Base-by-base conservation (phyloP, 345 rosid genomes). In the Cardamine resedifolia region DNA sequence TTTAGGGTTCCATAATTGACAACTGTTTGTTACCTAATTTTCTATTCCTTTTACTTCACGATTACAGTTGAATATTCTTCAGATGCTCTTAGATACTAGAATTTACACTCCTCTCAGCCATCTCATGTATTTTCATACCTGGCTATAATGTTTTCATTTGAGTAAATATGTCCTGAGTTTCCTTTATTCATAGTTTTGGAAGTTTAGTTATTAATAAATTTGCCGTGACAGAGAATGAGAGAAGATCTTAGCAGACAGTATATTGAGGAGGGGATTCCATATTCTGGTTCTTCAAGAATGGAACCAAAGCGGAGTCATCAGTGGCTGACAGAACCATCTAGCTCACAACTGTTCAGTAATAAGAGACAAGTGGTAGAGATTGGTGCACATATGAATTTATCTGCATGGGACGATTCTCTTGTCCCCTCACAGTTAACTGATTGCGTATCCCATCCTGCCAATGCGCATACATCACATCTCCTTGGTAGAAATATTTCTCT, bases 331-430 rank as follows among this genome's bases (percentile, higher is more conserved):
- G 84, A 82, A 79, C 64, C 83, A 53, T 74, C 81, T 30, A 88
- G 77, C 52, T 71, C 89, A 1, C 85, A 87, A 76, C 64, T 84
- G 30, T 77, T 80, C 73, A 80, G 89, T 18, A 86, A 81, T 82
- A 90, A 90, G 86, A 87, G 84, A 76, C 97, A 83, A 74, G 77
- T 84, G 27, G 70, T 81, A 3, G 84, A 84, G 73, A 71, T 69
- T 73, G 84, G 84, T 58, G 62, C 82, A 56, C 68, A 51, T 74
- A 39, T 82, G 52, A 62, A 60, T 68, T 66, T 75, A 75, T 44
- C 85, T 74, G 66, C 82, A 30, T 90, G 91, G 88, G 85, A 83
- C 41, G 79, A 64, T 66, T 43, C 83, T 23, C 67, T 88, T 3
- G 86, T 82, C 20, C 80, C 88, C 6, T 76, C 68, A 75, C 96